phyloP scores from a whole-genome alignment of 2,329 filamentous ascomycete species.

The Epichloe bromicola region DNA sequence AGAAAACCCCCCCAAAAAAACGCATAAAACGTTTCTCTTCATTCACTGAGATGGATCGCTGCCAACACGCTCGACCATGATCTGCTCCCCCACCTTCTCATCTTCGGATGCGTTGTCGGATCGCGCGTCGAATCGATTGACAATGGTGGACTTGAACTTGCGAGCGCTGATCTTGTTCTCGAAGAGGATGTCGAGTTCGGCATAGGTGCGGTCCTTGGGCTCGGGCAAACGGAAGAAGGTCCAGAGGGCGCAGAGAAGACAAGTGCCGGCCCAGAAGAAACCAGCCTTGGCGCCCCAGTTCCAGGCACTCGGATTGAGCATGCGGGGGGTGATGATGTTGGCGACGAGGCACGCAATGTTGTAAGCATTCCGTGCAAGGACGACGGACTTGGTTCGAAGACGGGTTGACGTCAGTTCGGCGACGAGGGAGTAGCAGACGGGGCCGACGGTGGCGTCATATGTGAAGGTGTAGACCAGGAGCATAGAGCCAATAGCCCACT shows the following conservation, averaged over 20 bases:
- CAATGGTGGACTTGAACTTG: slow-evolving; percentile 23
- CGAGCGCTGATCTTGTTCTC: slow-evolving; percentile 28
- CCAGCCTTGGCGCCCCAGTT: slow-evolving; percentile 35
- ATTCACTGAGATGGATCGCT: not conserved
- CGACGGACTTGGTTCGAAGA: slow-evolving; percentile 32
- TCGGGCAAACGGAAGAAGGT: slow-evolving; percentile 41
- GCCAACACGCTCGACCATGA: slow-evolving; percentile 9
- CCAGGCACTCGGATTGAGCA: slow-evolving; percentile 33
- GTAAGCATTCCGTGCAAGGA: slow-evolving; percentile 32
- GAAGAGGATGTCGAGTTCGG: slow-evolving; percentile 44
- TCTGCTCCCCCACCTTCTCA: slow-evolving; percentile 11
- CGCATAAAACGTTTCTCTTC: not conserved
- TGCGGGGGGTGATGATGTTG: slow-evolving; percentile 34
- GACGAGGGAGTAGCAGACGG: slow-evolving; percentile 77
- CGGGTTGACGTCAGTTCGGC: slow-evolving; percentile 34
- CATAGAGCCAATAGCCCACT: slow-evolving; percentile 35
- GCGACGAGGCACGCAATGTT: slow-evolving; percentile 34
- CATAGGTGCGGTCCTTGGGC: slow-evolving; percentile 38
- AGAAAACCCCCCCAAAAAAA: not conserved
- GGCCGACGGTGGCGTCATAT: slow-evolving; percentile 26
- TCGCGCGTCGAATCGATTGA: slow-evolving; percentile 15
- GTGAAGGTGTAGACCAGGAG: slow-evolving; percentile 30
- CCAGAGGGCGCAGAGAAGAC: slow-evolving; percentile 33
- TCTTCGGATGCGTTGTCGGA: slow-evolving; percentile 5
- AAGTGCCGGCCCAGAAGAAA: slow-evolving; percentile 32